phyloP scores from a whole-genome alignment of 73 alveolate genomes.

The Stentor coeruleus region DNA sequence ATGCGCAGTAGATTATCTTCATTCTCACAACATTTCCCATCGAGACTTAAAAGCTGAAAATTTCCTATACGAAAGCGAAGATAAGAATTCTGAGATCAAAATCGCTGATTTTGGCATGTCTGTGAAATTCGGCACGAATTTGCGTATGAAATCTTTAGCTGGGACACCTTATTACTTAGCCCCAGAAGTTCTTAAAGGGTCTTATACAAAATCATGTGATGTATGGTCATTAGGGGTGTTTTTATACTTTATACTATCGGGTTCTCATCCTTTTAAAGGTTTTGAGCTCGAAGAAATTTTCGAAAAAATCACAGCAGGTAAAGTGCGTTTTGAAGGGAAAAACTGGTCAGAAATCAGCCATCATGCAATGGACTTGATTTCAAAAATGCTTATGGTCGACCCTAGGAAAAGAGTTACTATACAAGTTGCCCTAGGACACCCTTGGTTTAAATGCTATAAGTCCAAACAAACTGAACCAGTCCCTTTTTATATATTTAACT shows the following conservation, averaged over 20 bases:
- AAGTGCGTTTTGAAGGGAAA: not conserved
- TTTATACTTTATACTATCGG: not conserved
- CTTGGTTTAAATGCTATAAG: not conserved
- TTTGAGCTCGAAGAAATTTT: not conserved
- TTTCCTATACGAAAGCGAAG: slow-evolving; percentile 52
- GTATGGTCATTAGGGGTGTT: slow-evolving; percentile 46
- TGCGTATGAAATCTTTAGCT: slow-evolving; percentile 27
- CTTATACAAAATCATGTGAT: slow-evolving; percentile 43
- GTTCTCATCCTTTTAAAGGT: slow-evolving; percentile 29
- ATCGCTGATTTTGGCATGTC: slow-evolving; percentile 82
- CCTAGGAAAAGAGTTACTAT: slow-evolving; percentile 24
- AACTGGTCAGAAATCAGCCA: slow-evolving; percentile 23
- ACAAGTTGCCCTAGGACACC: slow-evolving; percentile 21
- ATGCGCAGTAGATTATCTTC: slow-evolving; percentile 66
- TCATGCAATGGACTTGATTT: slow-evolving; percentile 20
- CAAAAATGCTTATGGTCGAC: slow-evolving; percentile 19
- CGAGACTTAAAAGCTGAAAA: slow-evolving; percentile 79
- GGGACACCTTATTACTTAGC: slow-evolving; percentile 57
- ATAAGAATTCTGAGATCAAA: slow-evolving; percentile 71
- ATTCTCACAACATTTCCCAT: slow-evolving; percentile 58
- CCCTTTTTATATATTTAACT: not conserved
- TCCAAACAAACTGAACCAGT: not conserved
- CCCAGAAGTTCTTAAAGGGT: slow-evolving; percentile 49
- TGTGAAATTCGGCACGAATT: not conserved
- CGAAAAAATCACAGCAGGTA: not conserved